phyloP scores from a whole-genome alignment of 179 eudicot genomes.

The Spinacia oleracea region DNA sequence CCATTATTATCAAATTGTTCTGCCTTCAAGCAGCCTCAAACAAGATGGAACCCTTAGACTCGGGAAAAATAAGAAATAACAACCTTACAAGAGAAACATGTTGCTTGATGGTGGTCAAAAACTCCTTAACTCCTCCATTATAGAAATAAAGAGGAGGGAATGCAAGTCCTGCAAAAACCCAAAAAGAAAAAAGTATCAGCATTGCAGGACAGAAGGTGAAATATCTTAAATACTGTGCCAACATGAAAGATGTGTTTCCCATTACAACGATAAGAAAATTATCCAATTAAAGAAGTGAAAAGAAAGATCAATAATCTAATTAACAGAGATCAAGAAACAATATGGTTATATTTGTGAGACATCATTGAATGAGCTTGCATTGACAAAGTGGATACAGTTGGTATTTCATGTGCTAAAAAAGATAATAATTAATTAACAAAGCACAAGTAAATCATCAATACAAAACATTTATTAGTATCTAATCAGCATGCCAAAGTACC shows the following conservation, averaged over 20 bases:
- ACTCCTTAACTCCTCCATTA: conserved; percentile 92
- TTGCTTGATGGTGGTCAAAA: conserved; percentile 81
- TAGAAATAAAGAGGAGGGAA: conserved; percentile 93
- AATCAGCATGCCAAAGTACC: neutral
- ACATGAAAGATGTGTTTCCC: neutral
- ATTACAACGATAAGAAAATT: neutral
- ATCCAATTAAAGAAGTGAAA: neutral
- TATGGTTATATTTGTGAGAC: neutral
- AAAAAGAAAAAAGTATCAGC: neutral
- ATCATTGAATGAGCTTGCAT: neutral
- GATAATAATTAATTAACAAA: neutral
- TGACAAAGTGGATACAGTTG: neutral
- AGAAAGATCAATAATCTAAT: neutral
- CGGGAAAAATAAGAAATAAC: conserved; percentile 15
- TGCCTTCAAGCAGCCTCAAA: neutral
- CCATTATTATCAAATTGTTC: neutral
- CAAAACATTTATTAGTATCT: neutral
- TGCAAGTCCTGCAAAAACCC: conserved; percentile 80
- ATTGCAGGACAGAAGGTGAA: neutral
- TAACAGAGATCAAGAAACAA: neutral
- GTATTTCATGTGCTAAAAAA: neutral
- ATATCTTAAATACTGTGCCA: neutral
- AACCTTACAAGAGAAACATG: conserved; percentile 82
- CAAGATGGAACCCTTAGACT: neutral
- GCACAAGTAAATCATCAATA: neutral